Evolutionary conservation across 305 asterid species (phyloP).

Genomic region (Solanum hybrid): DNA sequence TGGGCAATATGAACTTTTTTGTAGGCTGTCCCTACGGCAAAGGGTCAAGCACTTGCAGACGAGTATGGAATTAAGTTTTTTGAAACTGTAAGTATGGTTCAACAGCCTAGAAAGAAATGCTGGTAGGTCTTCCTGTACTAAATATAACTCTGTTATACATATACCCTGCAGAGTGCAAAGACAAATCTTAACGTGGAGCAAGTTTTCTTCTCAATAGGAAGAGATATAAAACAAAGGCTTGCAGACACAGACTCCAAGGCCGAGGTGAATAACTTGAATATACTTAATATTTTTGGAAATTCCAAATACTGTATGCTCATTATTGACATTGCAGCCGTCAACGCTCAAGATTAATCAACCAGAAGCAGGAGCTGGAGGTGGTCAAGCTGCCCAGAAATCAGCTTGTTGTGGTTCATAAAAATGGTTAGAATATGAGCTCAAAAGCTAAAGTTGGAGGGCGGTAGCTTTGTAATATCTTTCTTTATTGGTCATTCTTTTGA

Average conservation of each 20-base stretch:
- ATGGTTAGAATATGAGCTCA: not conserved
- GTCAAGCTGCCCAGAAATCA: slow-evolving; percentile 44
- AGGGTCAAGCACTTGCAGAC: slow-evolving; percentile 43
- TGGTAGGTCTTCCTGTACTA: not conserved
- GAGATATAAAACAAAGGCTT: slow-evolving; percentile 47
- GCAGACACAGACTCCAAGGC: slow-evolving; percentile 40
- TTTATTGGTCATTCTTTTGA: slow-evolving; percentile 17
- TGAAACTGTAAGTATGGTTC: slow-evolving; percentile 28
- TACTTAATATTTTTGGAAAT: not conserved
- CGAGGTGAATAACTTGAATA: slow-evolving; percentile 21
- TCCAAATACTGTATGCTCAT: not conserved
- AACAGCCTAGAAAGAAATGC: not conserved
- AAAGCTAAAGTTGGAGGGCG: slow-evolving; percentile 12
- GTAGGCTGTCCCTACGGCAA: slow-evolving; percentile 37
- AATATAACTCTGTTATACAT: not conserved
- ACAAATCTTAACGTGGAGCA: slow-evolving; percentile 42
- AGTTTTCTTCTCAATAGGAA: slow-evolving; percentile 42
- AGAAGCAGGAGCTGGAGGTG: slow-evolving; percentile 35
- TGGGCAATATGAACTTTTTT: not conserved
- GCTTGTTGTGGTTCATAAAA: slow-evolving; percentile 66
- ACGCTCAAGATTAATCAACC: slow-evolving; percentile 55
- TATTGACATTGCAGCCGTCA: slow-evolving; percentile 35
- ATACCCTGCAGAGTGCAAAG: slow-evolving; percentile 36
- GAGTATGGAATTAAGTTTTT: slow-evolving; percentile 37
- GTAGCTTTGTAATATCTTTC: slow-evolving; percentile 10